phyloP scores from a whole-genome alignment of 495 filamentous ascomycete species.

The Clohesyomyces aquaticus region DNA sequence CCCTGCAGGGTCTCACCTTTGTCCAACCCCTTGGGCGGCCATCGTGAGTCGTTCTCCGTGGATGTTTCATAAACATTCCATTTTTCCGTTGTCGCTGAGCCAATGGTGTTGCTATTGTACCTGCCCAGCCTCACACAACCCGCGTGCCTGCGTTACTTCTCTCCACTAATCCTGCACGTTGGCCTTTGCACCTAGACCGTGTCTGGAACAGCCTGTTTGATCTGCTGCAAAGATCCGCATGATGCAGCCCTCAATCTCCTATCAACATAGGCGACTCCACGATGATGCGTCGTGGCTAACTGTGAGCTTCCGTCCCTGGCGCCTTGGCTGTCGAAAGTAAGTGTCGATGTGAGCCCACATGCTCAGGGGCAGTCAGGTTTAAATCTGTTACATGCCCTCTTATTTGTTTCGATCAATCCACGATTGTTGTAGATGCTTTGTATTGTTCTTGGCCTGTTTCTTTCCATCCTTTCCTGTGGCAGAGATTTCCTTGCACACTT shows the following conservation, averaged over 20 bases:
- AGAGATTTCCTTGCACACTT: slow-evolving; percentile 19
- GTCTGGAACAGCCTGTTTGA: slow-evolving; percentile 8
- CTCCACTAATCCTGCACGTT: slow-evolving; percentile 21
- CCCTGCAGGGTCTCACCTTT: neutral
- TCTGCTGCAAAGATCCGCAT: slow-evolving; percentile 10
- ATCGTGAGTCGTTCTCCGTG: slow-evolving; percentile 19
- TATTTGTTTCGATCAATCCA: neutral
- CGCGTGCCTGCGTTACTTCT: slow-evolving; percentile 1
- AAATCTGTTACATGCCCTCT: slow-evolving; percentile 23
- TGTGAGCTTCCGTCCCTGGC: neutral
- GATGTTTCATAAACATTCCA: slow-evolving; percentile 22
- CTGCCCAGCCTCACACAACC: slow-evolving; percentile 21
- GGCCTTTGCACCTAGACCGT: slow-evolving; percentile 10
- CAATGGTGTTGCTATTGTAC: slow-evolving; percentile 21
- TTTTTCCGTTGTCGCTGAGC: slow-evolving; percentile 1
- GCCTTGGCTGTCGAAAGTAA: neutral
- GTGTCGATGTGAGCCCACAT: neutral
- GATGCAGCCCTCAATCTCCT: slow-evolving; percentile 3
- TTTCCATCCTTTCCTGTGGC: slow-evolving; percentile 41
- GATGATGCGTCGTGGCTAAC: slow-evolving; percentile 28
- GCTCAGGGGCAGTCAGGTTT: slow-evolving; percentile 10
- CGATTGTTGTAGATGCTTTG: neutral
- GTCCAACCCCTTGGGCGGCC: neutral
- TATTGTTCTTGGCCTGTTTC: neutral
- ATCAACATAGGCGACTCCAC: slow-evolving; percentile 25